Evolutionary conservation across 2,329 filamentous ascomycete species (phyloP).

Genomic region (Fonsecaea multimorphosa): DNA sequence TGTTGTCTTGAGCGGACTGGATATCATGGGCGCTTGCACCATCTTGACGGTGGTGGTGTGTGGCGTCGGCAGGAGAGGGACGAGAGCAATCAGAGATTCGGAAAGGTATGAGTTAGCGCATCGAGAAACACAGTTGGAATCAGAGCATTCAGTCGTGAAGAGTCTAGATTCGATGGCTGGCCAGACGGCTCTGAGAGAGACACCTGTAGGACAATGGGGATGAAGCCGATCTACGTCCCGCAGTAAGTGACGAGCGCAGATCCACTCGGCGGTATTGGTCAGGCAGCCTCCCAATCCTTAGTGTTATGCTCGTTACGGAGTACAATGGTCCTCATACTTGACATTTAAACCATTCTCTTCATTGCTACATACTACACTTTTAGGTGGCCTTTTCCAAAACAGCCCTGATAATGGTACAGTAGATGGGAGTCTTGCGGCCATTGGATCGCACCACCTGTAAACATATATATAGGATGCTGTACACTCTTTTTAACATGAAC

Average conservation of each 20-base stretch:
- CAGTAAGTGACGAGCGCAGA: neutral
- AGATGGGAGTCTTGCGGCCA: constrained; percentile 15
- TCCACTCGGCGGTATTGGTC: constrained; percentile 1
- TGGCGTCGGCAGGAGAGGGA: neutral
- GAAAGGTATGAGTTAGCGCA: constrained; percentile 7
- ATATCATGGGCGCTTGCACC: constrained; percentile 93
- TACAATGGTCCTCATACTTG: neutral
- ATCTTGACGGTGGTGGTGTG: constrained; percentile 53
- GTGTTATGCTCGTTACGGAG: no score
- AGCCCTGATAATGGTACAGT: constrained; percentile 1
- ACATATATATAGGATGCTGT: constrained; percentile 6
- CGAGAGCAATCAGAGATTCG: neutral
- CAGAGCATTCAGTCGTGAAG: neutral
- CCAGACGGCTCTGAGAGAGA: constrained; percentile 13
- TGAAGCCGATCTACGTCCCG: constrained; percentile 6
- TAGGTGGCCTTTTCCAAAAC: neutral
- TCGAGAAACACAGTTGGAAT: neutral
- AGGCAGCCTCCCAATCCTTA: neutral
- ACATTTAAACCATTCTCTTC: neutral
- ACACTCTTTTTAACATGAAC: constrained; percentile 4
- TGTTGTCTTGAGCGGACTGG: constrained; percentile 86
- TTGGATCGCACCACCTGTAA: neutral
- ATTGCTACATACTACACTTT: constrained; percentile 1
- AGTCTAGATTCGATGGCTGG: constrained; percentile 1
- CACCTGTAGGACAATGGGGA: constrained; percentile 1